A percentile compares a stretch with the other conserved stretches of the same genome.
These are phyloP conservation scores for Salix viminalis DNA, from an alignment of 345 rosid species.

Conservation along the genomic window DNA sequence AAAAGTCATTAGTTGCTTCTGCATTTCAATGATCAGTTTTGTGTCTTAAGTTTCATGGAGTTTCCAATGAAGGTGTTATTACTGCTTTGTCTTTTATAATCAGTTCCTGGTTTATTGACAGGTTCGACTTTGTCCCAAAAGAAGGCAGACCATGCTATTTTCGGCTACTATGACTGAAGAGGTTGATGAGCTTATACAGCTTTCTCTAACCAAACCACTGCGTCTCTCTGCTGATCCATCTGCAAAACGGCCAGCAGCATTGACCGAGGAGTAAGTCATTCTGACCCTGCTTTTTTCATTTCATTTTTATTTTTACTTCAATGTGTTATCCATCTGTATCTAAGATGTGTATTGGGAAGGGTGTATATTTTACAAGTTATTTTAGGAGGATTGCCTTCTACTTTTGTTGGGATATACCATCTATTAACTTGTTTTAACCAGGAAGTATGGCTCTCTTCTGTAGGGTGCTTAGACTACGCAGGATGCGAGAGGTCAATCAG, in stretches of 20 bases:
- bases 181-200: constrained; percentile 82
- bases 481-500: constrained; percentile 83
- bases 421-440: not conserved
- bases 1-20: not conserved
- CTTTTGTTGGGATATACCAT: not conserved
- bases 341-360: not conserved
- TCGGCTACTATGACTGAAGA: constrained; percentile 99
- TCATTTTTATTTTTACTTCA: constrained; percentile 1
- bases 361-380: not conserved
- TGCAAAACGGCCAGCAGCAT: constrained; percentile 75
- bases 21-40: not conserved
- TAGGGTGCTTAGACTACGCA: constrained; percentile 91
- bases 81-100: not conserved
- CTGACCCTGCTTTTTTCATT: constrained; percentile 5
- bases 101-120: constrained; percentile 25
- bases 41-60: not conserved
- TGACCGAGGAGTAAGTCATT: constrained; percentile 76
- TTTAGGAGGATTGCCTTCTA: not conserved
- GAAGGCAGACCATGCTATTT: constrained; percentile 94
- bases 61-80: not conserved
- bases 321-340: not conserved
- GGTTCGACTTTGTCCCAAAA: constrained; percentile 87
- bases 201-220: constrained; percentile 86
- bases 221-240: constrained; percentile 97
- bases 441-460: constrained; percentile 15